Evolutionary conservation across 768 basidiomycete genomes (phyloP).

Genomic region (Amanita rimosa): DNA sequence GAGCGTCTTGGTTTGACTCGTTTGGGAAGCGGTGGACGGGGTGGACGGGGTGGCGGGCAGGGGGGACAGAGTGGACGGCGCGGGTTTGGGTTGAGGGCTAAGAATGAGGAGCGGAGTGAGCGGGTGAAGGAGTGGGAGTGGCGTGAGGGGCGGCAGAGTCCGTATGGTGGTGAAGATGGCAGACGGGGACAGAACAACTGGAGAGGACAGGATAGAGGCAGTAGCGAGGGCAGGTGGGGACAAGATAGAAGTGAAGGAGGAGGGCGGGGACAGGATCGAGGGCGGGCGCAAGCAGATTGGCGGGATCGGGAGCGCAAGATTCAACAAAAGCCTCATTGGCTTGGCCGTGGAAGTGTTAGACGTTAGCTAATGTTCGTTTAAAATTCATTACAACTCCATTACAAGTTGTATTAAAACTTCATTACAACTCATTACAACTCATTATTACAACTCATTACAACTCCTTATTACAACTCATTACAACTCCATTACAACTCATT

Average conservation of each 20-base stretch:
- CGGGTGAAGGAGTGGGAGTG: not conserved
- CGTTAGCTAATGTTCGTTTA: no score
- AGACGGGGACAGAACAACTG: not conserved
- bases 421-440: no score
- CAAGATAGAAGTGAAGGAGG: not conserved
- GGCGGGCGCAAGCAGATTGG: not conserved
- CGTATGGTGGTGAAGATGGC: not conserved
- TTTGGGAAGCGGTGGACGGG: constrained; percentile 1
- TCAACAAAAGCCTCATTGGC: not conserved
- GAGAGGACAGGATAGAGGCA: not conserved
- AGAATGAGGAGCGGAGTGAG: not conserved
- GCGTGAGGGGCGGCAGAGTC: not conserved
- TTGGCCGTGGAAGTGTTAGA: not conserved
- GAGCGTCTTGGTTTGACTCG: constrained; percentile 23
- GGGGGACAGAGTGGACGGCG: not conserved
- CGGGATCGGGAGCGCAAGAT: not conserved
- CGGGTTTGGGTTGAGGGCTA: not conserved
- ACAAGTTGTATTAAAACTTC: no score
- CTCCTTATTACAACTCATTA: no score
- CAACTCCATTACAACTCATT: no score
- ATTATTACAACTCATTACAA: no score
- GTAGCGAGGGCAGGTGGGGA: not conserved
- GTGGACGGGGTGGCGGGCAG: not conserved
- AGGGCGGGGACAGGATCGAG: not conserved
- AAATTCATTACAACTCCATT: no score